Evolutionary conservation across 148 eudicot species (phyloP), one percentile per base, ranked within the genome.

Genomic region (Rhododendron molle): DNA sequence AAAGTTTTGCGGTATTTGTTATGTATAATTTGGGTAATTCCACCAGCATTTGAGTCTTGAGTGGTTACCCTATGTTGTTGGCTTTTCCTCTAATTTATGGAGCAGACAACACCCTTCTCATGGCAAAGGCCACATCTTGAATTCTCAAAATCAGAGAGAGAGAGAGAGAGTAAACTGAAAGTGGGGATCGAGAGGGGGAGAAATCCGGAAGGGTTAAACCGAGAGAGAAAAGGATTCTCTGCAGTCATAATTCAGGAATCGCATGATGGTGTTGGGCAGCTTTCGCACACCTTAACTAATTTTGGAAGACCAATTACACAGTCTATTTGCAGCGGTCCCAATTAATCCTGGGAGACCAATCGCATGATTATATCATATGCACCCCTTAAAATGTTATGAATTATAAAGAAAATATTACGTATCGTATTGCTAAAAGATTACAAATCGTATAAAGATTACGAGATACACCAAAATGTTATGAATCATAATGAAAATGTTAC

Each of bases 231-330:
- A 20, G 2, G 65, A 58, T 21, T 58, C 65, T 20, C 65, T 58
- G n/a, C n/a, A 58, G 65, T 58, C 65, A 1, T 8, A 20, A 58
- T 58, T 58, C 9, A 58, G n/a, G 8, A 58, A 58, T 6, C n/a
- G 10, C 0, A 54, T 54, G 58, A 14, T 52, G 20, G 11, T 46
- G 49, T 9, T 2, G 2, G 11, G 0, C 12, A 9, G 2, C 0
- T 46, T 8, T 46, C 11, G 49, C 0, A 2, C 12, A 46, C 12
- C 11, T 46, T 46, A 0, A 46, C 2, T 46, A 8, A 8, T 46
- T 1, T 0, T 9, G 11, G 0, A 1, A 1, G 11, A 46, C 11
- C 11, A 46, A 46, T 46, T 46, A 1, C 11, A 46, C 49, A 2
- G 1, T 9, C 0, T 9, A 46, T 2, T 46, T 46, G 11, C 2